phyloP scores from a whole-genome alignment of 495 filamentous ascomycete genomes.

The Penicillium coprophilum region DNA sequence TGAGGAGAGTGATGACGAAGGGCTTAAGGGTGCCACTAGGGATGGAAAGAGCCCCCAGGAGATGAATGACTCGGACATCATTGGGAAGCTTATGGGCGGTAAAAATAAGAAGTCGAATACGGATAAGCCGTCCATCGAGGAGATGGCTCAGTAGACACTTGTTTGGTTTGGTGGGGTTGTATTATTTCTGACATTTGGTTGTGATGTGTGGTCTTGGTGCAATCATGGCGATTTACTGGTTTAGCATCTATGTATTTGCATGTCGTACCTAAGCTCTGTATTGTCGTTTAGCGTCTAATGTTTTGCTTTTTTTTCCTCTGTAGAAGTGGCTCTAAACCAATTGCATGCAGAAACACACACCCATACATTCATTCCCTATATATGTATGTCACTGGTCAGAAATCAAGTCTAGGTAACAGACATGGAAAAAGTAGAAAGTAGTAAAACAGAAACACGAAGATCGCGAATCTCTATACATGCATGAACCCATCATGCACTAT shows the following conservation, averaged over 20 bases:
- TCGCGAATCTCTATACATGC: constrained; percentile 34
- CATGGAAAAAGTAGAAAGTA: constrained; percentile 9
- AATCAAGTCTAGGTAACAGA: constrained; percentile 25
- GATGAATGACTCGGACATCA: constrained; percentile 34
- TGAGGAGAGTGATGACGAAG: constrained; percentile 21
- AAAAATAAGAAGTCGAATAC: constrained; percentile 29
- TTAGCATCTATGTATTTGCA: not conserved
- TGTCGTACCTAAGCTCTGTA: not conserved
- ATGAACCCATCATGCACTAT: constrained; percentile 33
- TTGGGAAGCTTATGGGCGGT: constrained; percentile 45
- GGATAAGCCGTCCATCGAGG: constrained; percentile 46
- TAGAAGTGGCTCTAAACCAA: not conserved
- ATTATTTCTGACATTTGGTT: not conserved
- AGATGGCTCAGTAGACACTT: constrained; percentile 31
- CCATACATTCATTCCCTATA: not conserved
- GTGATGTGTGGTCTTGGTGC: not conserved
- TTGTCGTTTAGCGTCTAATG: constrained; percentile 6
- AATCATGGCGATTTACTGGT: constrained; percentile 4
- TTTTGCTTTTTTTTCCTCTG: not conserved
- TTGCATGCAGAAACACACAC: constrained; percentile 2
- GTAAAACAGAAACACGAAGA: constrained; percentile 13
- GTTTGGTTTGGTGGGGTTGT: not conserved
- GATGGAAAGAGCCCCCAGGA: constrained; percentile 12
- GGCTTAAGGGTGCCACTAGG: not conserved
- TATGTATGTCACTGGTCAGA: constrained; percentile 10